Base-by-base conservation (phyloP, 257 asterid genomes). In the Euphrasia confusa region DNA sequence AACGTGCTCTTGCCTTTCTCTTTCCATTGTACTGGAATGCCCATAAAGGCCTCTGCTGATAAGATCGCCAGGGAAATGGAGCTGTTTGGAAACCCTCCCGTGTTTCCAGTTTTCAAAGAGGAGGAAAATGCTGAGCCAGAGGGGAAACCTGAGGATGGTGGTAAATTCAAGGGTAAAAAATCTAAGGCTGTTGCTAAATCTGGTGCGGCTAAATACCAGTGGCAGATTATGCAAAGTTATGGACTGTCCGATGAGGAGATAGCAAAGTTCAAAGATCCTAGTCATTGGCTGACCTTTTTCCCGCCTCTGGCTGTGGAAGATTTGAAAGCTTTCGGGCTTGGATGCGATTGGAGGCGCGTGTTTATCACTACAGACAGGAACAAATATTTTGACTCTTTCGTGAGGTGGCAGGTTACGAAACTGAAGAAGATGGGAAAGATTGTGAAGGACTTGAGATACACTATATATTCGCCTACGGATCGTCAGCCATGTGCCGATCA, bases 401-500 rank as follows among this genome's bases (percentile, higher is more conserved):
- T 92, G 5, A 71, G 95, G 78, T 92, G 99, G 99, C 95, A 92
- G 77, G 63, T 86, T 80, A 71, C 77, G 71, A 92, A 83, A 75
- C 74, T 92, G 89, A 92, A 89, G 75, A 83, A 74, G 1, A 63
- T 58, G 65, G 96, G 95, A 21, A 89, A 89, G 77, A 89, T 92
- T 52, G 99, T 84, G 3, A 92, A 92, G 73, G 99, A 85, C 64
- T 75, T 86, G 69, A 78, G 97, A 64, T 84, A 83, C 64, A 66
- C 97, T 10, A 55, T 89, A 49, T 92, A 80, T 71, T 89, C 97
- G n/a, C 99, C 99, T 10, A 64, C 83, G 68, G 97, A 92, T 68
- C 93, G 97, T 15, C 99, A 92, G 70, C 99, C 99, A 2, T 92
- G 99, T 62, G 99, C 99, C 0, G 99, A 92, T 75, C 97, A 92